Percentiles rank a stretch among this genome's conserved stretches.
phyloP scores from a whole-genome alignment of 2,329 filamentous ascomycete species.

The Colletotrichum sp. region DNA sequence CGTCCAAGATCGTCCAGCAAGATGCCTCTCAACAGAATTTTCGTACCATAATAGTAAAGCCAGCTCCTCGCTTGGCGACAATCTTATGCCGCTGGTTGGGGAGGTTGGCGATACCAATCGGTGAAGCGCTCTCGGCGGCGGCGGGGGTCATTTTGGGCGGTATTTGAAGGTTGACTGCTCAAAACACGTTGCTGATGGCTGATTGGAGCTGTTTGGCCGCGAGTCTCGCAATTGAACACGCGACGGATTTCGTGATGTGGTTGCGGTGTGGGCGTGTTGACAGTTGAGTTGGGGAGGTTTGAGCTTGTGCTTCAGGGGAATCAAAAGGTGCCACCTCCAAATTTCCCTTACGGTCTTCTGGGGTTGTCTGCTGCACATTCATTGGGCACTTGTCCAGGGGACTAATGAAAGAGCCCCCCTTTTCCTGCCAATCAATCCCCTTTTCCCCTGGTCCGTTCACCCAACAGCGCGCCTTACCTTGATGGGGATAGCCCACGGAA shows the following conservation, averaged over 20 bases:
- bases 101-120: slow-evolving; percentile 77
- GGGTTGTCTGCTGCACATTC: slow-evolving; percentile 16
- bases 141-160: slow-evolving; percentile 59
- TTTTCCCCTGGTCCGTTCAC: slow-evolving; percentile 15
- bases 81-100: slow-evolving; percentile 80
- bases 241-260: slow-evolving; percentile 22
- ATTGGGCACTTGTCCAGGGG: slow-evolving; percentile 20
- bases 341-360: slow-evolving; percentile 22
- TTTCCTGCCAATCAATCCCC: slow-evolving; percentile 23
- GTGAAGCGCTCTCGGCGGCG: slow-evolving; percentile 65
- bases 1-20: not conserved
- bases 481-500: not conserved
- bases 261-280: slow-evolving; percentile 22
- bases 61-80: slow-evolving; percentile 84
- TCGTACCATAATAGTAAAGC: slow-evolving; percentile 98
- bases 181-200: slow-evolving; percentile 6
- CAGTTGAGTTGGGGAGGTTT: slow-evolving; percentile 20
- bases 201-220: slow-evolving; percentile 8
- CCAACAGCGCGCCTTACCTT: not conserved
- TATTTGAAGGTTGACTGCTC: slow-evolving; percentile 24
- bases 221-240: slow-evolving; percentile 16
- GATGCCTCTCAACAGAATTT: not conserved
- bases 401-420: slow-evolving; percentile 22
- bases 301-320: slow-evolving; percentile 28
- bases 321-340: slow-evolving; percentile 26